Evolutionary conservation across 2,329 filamentous ascomycete genomes (phyloP), one percentile per base, ranked within the genome.

Genomic region (Xenoacremonium recifei): DNA sequence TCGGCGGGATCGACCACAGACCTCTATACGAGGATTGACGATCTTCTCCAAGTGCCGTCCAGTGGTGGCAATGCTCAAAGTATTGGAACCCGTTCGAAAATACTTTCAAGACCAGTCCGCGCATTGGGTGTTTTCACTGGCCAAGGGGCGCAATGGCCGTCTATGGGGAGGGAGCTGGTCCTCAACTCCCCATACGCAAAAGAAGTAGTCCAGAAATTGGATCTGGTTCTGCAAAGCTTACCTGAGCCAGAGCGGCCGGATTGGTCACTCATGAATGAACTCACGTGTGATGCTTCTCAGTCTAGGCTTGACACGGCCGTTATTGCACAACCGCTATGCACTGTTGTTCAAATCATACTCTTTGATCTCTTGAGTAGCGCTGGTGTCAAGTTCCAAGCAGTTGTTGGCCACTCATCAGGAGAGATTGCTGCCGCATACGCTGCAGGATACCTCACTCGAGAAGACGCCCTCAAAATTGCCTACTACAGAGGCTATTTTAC

Each of bases 271-370:
- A 13, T 17, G 21, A 44, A 19, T 12, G 16, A 11, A 29, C 25
- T n/a, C 21, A 37, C 2, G 12, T 11, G 21, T 6, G n/a, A 2
- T 37, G 37, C 36, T 15, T 2, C 19, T 33, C 37, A 17, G 35
- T 32, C 10, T 51, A 35, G 50, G 13, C 55, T 71, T 2, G 51
- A 55, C 21, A 32, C 61, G 15, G 64, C 69, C 2, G 55, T 69
- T 35, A 62, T 58, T 19, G 55, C 55, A 17, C 70, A 73, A 39
- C 62, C 71, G 1, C 34, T 69, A 1, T 71, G 64, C 37, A 71
- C 69, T 1, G 66, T 66, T 0, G 20, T 75, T 0, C 71, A 74
- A 43, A 51, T 73, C 6, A 66, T 53, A 2, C 42, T 73, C 1
- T 56, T 70, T 0, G 58, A 69, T n/a, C 50, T 71, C 1, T 50